Percentiles rank a stretch among this genome's conserved stretches.
Evolutionary conservation across 345 rosid genomes (phyloP).

Genomic region (Gossypium mustelinum): DNA sequence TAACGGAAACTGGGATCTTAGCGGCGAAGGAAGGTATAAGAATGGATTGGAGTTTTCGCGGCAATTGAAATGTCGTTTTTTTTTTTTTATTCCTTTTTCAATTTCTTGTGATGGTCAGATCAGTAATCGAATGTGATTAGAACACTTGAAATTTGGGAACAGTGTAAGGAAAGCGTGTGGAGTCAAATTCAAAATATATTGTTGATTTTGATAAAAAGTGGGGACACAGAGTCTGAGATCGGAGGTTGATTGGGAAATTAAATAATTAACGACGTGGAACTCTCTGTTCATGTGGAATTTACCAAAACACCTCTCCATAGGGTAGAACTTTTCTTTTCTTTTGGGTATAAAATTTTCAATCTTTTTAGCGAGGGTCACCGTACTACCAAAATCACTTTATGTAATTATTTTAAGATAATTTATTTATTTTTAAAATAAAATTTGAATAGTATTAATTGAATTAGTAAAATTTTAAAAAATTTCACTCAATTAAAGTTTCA

Average conservation of each 20-base stretch:
- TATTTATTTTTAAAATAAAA: no score
- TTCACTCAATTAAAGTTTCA: no score
- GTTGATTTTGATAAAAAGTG: not conserved
- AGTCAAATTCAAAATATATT: not conserved
- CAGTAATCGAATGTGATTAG: not conserved
- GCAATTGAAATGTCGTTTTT: conserved; percentile 16
- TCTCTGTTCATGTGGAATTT: not conserved
- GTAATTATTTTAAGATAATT: no score
- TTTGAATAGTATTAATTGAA: no score
- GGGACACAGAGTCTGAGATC: not conserved
- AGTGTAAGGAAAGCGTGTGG: not conserved
- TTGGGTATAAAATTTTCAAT: no score
- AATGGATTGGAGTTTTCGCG: conserved; percentile 24
- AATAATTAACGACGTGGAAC: not conserved
- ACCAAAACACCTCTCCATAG: not conserved
- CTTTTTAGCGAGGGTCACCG: no score
- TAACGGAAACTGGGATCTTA: conserved; percentile 14
- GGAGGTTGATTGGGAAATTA: no score
- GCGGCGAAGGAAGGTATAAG: conserved; percentile 4
- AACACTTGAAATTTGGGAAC: not conserved
- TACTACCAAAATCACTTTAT: no score
- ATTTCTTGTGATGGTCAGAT: not conserved
- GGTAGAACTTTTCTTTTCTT: no score
- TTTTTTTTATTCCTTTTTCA: not conserved
- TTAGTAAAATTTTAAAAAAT: no score